Base-by-base conservation (phyloP, 1,139 yeast genomes). In the Saccharomyces hybrid region DNA sequence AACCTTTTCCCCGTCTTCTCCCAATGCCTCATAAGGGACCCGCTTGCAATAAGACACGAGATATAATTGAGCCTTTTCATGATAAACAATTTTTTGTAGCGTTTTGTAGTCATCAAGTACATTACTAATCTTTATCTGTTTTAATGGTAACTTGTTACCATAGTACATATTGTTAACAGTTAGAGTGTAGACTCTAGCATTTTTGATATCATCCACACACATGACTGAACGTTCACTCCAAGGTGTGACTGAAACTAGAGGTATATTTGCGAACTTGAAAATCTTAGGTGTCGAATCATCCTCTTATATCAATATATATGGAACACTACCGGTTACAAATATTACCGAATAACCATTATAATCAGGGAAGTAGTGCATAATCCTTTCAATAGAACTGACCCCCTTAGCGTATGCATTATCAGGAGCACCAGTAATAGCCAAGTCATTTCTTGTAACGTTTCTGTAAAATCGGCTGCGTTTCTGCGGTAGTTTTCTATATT, bases 271-370 rank as follows among this genome's bases (percentile, higher is more conserved):
- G 64, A 90, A 84, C 57, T 81, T 83, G 69, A 82, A 84, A 25
- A 88, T 75, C 56, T 86, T 74, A 0, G 95, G 89, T 4, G 77
- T 73, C 0, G 95, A 79, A 59, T 81, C 83, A 41, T 80, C 75
- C 11, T 84, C 78, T 60, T 87, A 86, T 38, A 84, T 71, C 4
- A 91, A 77, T 55, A 85, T 74, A 59, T 82, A 85, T 0, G 97
- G 90, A 14, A 79, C 80, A 23, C 79, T 78, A 44, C 97, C 97
- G 1, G 95, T 84, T 3, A 90, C 81, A 61, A 88, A 79, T 1
- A 89, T 78, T 25, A 83, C 77, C 0, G 83, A 76, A 57, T 76
- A 76, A 0, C 84, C 87, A 60, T 80, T 80, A 56, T 83, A 75
- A 55, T 83, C 73, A 7, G 79, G 78, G 56, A 85, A 73, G 62